These are phyloP conservation scores for Exophiala sideris DNA, from an alignment of 2,329 filamentous ascomycete genomes.

Conservation along the genomic window DNA sequence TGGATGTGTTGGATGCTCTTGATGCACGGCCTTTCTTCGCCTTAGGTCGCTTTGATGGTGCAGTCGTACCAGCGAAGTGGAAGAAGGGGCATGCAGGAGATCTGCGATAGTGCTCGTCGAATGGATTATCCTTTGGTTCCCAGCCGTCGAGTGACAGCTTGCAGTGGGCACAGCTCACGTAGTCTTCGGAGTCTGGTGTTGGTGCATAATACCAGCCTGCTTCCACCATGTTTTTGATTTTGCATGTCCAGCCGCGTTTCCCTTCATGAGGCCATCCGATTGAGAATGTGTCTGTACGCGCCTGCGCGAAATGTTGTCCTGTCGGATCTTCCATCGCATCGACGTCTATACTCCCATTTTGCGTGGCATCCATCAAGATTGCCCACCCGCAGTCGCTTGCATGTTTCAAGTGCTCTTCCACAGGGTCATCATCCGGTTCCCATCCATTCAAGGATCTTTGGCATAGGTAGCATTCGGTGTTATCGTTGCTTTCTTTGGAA, in stretches of 20 bases:
- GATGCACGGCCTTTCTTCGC: slow-evolving; percentile 51
- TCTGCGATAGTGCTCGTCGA: slow-evolving; percentile 82
- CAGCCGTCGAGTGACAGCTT: slow-evolving; percentile 86
- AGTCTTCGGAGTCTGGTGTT: slow-evolving; percentile 76
- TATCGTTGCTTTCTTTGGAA: slow-evolving; percentile 71
- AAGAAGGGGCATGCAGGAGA: slow-evolving; percentile 83
- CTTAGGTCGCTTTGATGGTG: slow-evolving; percentile 53
- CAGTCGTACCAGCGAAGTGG: slow-evolving; percentile 57
- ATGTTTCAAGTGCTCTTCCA: slow-evolving; percentile 81
- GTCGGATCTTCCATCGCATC: slow-evolving; percentile 68
- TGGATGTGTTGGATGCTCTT: slow-evolving; percentile 50
- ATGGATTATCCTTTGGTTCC: slow-evolving; percentile 88
- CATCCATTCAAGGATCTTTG: slow-evolving; percentile 81
- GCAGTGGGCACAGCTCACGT: slow-evolving; percentile 89
- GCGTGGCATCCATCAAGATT: slow-evolving; percentile 61
- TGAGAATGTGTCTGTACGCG: slow-evolving; percentile 79
- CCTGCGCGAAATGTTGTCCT: slow-evolving; percentile 66
- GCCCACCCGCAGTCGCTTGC: slow-evolving; percentile 85
- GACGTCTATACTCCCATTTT: slow-evolving; percentile 60
- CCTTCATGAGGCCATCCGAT: slow-evolving; percentile 82
- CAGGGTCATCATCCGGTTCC: slow-evolving; percentile 80
- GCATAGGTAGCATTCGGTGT: slow-evolving; percentile 86
- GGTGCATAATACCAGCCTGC: slow-evolving; percentile 95
- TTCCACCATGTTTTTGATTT: slow-evolving; percentile 84
- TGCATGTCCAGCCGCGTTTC: slow-evolving; percentile 86